Conservation (phyloP, 2,329 filamentous ascomycete genomes). For the Penicillium vulpinum region DNA sequence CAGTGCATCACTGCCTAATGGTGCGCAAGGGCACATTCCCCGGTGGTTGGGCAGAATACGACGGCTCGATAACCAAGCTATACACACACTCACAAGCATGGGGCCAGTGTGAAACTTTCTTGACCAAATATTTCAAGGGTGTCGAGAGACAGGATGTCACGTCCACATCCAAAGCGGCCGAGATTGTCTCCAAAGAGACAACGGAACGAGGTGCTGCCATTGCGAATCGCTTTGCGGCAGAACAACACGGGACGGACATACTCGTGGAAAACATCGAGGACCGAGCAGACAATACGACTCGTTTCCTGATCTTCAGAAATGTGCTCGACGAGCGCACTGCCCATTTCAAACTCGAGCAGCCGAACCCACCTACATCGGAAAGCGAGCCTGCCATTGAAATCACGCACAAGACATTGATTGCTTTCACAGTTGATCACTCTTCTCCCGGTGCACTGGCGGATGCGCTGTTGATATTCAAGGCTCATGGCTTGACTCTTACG, state of each 20-base stretch:
- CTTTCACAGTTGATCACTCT: slow-evolving; percentile 78
- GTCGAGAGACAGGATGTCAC: slow-evolving; percentile 80
- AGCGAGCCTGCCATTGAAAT: not conserved
- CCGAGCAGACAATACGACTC: slow-evolving; percentile 48
- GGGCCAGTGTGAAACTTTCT: slow-evolving; percentile 81
- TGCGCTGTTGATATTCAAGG: slow-evolving; percentile 75
- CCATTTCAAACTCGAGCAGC: slow-evolving; percentile 18
- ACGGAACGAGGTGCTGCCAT: slow-evolving; percentile 71
- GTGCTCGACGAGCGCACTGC: slow-evolving; percentile 29
- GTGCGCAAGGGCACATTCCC: slow-evolving; percentile 42
- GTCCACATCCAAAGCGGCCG: slow-evolving; percentile 81
- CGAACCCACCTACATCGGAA: slow-evolving; percentile 8
- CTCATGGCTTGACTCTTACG: slow-evolving; percentile 74
- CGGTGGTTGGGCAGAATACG: slow-evolving; percentile 40
- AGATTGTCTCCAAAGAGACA: slow-evolving; percentile 63
- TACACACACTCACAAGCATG: slow-evolving; percentile 96
- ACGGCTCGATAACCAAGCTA: slow-evolving; percentile 66
- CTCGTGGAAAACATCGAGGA: slow-evolving; percentile 57
- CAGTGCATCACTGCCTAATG: slow-evolving; percentile 84
- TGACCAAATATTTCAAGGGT: slow-evolving; percentile 67
- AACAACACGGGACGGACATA: slow-evolving; percentile 66
- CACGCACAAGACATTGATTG: slow-evolving; percentile 68
- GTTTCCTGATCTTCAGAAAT: slow-evolving; percentile 49
- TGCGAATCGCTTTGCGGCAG: slow-evolving; percentile 71
- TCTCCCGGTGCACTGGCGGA: slow-evolving; percentile 80